Conservation (phyloP, 495 filamentous ascomycete species). For the Aspergillus haitiensis region DNA sequence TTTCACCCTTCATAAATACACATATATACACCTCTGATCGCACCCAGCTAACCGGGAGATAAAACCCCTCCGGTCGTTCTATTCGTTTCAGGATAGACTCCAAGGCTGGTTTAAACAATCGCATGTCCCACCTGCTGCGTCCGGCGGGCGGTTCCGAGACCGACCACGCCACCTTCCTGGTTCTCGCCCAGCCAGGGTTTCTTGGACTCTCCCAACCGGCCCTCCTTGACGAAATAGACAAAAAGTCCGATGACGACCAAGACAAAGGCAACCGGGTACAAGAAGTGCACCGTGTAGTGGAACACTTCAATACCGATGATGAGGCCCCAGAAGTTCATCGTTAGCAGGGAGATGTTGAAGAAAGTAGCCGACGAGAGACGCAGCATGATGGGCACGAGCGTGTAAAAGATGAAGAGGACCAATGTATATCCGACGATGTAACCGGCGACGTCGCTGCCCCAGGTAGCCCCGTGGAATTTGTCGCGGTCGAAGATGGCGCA, state of each 20-base stretch:
- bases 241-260: slow-evolving; percentile 80
- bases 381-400: slow-evolving; percentile 81
- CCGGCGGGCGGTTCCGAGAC: slow-evolving; percentile 83
- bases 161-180: slow-evolving; percentile 78
- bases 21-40: too few relatives aligned
- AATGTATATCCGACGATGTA: slow-evolving; percentile 88
- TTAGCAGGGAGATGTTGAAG: slow-evolving; percentile 93
- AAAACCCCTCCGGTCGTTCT: too few relatives aligned
- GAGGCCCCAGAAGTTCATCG: slow-evolving; percentile 96
- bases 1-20: too few relatives aligned
- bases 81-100: too few relatives aligned
- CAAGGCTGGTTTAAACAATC: background rate
- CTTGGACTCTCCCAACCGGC: slow-evolving; percentile 75
- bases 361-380: slow-evolving; percentile 88
- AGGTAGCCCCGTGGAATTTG: slow-evolving; percentile 66
- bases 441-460: slow-evolving; percentile 65
- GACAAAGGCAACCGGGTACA: slow-evolving; percentile 96
- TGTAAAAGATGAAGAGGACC: slow-evolving; percentile 80
- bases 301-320: slow-evolving; percentile 88
- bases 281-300: slow-evolving; percentile 75
- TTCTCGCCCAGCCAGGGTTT: slow-evolving; percentile 93
- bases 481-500: slow-evolving; percentile 84
- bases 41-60: too few relatives aligned
- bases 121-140: slow-evolving; percentile 26
- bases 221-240: slow-evolving; percentile 78